Conservation (phyloP, 805 yeast genomes). For the Candida methanosorbosa region DNA sequence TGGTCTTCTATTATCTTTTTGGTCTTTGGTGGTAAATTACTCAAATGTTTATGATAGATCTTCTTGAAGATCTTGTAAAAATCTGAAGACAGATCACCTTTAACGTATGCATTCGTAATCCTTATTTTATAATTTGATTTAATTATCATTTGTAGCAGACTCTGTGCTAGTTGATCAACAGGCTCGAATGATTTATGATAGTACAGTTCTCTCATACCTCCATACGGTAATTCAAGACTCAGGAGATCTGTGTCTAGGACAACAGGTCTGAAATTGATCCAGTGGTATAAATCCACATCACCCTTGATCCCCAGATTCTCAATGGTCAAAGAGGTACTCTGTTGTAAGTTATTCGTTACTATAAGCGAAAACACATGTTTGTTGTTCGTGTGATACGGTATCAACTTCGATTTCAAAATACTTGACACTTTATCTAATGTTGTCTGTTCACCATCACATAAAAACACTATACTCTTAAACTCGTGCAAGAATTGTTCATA, state of each 20-base stretch:
- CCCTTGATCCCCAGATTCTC: constrained; percentile 19
- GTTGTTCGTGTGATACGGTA: constrained; percentile 6
- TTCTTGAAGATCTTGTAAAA: constrained; percentile 35
- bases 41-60: constrained; percentile 20
- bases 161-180: constrained; percentile 37
- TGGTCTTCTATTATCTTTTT: constrained; percentile 23
- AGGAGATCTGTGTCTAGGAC: constrained; percentile 6
- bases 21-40: constrained; percentile 23
- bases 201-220: constrained; percentile 30
- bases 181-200: constrained; percentile 35
- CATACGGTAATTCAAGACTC: constrained; percentile 4
- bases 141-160: constrained; percentile 36
- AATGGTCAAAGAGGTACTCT: constrained; percentile 10
- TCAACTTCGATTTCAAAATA: constrained; percentile 8
- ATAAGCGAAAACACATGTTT: constrained; percentile 11
- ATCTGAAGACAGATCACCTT: constrained; percentile 49
- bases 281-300: constrained; percentile 14
- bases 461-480: constrained; percentile 14
- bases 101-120: constrained; percentile 46
- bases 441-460: constrained; percentile 10
- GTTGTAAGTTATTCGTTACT: constrained; percentile 3
- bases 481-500: constrained; percentile 10
- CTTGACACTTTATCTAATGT: constrained; percentile 6
- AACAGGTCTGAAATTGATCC: constrained; percentile 12
- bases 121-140: constrained; percentile 32